Percentiles rank a stretch among this genome's conserved stretches.
Conservation (phyloP, 768 basidiomycete genomes). For the Boletus coccyginus region DNA sequence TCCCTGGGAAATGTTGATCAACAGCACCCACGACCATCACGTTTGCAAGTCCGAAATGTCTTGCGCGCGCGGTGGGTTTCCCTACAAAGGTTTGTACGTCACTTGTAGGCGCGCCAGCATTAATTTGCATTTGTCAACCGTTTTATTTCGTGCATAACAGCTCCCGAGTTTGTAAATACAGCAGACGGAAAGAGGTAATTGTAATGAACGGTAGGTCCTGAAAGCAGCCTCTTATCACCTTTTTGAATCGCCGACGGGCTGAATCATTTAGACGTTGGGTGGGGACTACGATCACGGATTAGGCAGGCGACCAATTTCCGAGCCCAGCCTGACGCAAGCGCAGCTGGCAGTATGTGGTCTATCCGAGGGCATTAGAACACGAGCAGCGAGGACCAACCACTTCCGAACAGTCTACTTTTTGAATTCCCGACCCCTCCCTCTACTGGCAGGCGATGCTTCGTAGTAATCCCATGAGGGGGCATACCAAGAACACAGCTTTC, state of each 20-base stretch:
- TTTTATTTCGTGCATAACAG: neutral
- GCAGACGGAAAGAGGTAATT: neutral
- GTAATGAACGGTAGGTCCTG: neutral
- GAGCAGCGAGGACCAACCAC: too few species aligned
- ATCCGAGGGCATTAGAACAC: neutral
- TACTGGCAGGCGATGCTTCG: neutral
- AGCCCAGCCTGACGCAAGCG: neutral
- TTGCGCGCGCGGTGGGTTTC: neutral
- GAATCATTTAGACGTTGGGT: neutral
- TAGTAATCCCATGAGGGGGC: neutral
- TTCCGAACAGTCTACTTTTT: too few species aligned
- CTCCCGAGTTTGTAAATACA: neutral
- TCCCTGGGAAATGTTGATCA: neutral
- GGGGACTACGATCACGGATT: neutral
- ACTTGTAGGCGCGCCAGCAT: slow-evolving; percentile 1
- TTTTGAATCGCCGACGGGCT: neutral
- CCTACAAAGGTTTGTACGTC: slow-evolving; percentile 1
- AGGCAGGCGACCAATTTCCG: neutral
- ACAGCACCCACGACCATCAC: neutral
- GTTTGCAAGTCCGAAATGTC: neutral
- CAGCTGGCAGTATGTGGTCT: neutral
- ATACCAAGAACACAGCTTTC: slow-evolving; percentile 1
- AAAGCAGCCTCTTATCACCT: neutral
- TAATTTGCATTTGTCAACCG: neutral
- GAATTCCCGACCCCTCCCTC: neutral